Base-by-base conservation (phyloP, 257 asterid species). In the Nicotiana undulata region DNA sequence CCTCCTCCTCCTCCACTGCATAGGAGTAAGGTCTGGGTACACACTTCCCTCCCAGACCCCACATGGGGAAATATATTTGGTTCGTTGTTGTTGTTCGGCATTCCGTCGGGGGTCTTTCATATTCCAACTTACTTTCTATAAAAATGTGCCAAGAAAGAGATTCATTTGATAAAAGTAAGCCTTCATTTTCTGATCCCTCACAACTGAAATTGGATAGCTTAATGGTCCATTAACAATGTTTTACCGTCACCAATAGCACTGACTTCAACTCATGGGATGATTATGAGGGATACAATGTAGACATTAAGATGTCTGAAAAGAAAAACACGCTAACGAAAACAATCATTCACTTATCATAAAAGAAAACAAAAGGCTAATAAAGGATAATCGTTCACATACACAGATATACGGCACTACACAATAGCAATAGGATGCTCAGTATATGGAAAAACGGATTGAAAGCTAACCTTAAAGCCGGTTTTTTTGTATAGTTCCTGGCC, bases 401-500 rank as follows among this genome's bases (percentile, higher is more conserved):
- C 34, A 17, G 22, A 32, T n/a, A 29, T 28, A 31, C 18, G 46
- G 72, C 31, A 52, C 37, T 63, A 2, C 1, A 13, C 64, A 64
- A 37, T 55, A 49, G 63, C 28, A 58, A 51, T 63, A 29, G 53
- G 16, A 32, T 58, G 7, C 10, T 63, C 32, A 55, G 6, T 15
- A 29, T 20, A 80, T 63, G 40, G 5, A 5, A 81, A 56, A 81
- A 60, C 46, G 70, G 80, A 76, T 52, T 53, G 74, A 83, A 16
- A 52, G 63, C 68, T 80, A 61, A 92, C 98, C 94, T 90, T 83
- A 83, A 94, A 94, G 28, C 98, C 98, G 74, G 88, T 87, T 81
- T 90, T 94, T 79, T 28, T 82, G 91, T 92, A 92, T 82, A 94
- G 91, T 84, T 93, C 91, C 87, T 87, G 93, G 49, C 97, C 97